These are phyloP conservation scores for Acanthamoeba royreba DNA, from an alignment of 208 protist genomes.

Conservation along the genomic window DNA sequence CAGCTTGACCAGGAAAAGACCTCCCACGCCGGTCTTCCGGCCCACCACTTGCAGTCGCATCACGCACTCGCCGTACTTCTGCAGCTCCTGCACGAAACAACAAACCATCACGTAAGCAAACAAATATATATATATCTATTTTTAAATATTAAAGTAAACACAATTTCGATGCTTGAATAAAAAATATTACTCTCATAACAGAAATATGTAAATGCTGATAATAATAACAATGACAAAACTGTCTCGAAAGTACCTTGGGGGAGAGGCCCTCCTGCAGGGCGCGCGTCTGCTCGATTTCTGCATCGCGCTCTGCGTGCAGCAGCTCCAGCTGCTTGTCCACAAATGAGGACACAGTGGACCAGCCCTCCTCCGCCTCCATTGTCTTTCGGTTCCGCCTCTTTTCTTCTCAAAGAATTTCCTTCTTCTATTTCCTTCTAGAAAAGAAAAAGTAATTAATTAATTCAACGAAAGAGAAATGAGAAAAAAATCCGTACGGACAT, in stretches of 20 bases:
- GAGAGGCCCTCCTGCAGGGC: slow-evolving; percentile 4
- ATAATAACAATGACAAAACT: too few species aligned
- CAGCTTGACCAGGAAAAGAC: slow-evolving; percentile 7
- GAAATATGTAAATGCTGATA: too few species aligned
- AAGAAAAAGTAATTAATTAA: not conserved
- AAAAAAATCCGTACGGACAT: too few species aligned
- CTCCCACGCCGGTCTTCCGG: not conserved
- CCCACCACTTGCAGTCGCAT: not conserved
- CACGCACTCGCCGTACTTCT: slow-evolving; percentile 27
- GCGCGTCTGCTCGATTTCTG: slow-evolving; percentile 14
- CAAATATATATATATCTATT: too few species aligned
- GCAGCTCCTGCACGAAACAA: not conserved
- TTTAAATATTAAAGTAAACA: too few species aligned
- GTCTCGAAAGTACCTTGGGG: not conserved
- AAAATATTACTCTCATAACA: too few species aligned
- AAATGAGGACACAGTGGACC: not conserved
- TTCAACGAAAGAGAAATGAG: not conserved
- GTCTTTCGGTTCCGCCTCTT: slow-evolving; percentile 48
- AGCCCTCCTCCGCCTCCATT: slow-evolving; percentile 39
- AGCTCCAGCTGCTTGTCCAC: not conserved
- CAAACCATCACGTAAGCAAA: too few species aligned
- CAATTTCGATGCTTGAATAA: too few species aligned
- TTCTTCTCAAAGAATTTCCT: slow-evolving; percentile 42
- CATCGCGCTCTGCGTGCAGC: not conserved
- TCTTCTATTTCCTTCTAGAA: slow-evolving; percentile 43